Percentiles rank a stretch among this genome's conserved stretches.
These are phyloP conservation scores for Ogataea thermomethanolica DNA, from an alignment of 805 yeast species.

Conservation along the genomic window DNA sequence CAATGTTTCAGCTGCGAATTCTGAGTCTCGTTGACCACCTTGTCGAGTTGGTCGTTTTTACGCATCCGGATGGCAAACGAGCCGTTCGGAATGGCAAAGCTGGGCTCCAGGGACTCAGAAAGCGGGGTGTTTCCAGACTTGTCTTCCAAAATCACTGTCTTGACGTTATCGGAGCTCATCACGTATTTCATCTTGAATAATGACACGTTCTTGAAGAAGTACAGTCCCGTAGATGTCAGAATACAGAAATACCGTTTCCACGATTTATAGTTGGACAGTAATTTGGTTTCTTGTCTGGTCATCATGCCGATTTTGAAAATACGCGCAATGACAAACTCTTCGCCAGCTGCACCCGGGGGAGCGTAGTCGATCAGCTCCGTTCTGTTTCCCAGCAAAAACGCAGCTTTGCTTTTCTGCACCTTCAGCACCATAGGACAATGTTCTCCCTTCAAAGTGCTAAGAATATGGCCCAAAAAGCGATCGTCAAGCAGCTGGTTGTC, in stretches of 20 bases:
- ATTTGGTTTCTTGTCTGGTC: constrained; percentile 38
- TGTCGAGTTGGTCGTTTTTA: constrained; percentile 26
- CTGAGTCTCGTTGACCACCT: constrained; percentile 16
- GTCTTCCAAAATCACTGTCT: constrained; percentile 30
- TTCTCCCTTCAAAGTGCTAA: constrained; percentile 13
- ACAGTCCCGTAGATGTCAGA: constrained; percentile 48
- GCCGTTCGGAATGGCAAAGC: constrained; percentile 23
- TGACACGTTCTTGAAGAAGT: constrained; percentile 41
- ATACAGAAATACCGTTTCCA: constrained; percentile 48
- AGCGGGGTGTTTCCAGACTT: constrained; percentile 13
- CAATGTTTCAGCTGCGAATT: constrained; percentile 14
- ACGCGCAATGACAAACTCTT: constrained; percentile 31
- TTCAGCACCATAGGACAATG: constrained; percentile 27
- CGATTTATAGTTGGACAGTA: constrained; percentile 22
- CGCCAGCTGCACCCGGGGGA: constrained; percentile 10
- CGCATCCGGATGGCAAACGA: constrained; percentile 30
- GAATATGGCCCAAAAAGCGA: constrained; percentile 13
- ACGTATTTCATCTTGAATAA: constrained; percentile 32
- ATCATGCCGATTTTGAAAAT: constrained; percentile 40
- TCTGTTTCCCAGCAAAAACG: constrained; percentile 20
- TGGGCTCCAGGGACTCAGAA: constrained; percentile 27
- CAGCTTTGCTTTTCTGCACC: constrained; percentile 25
- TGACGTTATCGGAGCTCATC: constrained; percentile 13
- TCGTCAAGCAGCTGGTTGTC: constrained; percentile 17
- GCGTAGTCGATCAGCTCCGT: constrained; percentile 14